Base-by-base conservation (phyloP, 177 flowering plant species). In the Vitis hybrid region DNA sequence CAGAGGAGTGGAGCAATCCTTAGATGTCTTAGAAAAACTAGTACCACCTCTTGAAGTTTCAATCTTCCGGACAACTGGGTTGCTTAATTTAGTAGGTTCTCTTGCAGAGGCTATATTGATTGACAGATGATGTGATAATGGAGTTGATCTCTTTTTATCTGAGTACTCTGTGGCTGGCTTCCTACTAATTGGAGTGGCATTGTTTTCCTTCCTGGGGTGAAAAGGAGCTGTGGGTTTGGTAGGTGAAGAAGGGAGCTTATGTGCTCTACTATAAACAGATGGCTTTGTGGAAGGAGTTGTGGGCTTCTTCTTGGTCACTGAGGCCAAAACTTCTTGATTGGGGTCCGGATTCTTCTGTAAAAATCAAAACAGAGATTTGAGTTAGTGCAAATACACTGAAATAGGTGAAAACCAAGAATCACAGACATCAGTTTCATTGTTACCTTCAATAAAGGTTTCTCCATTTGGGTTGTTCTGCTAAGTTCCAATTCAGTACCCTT, bases 111-210 rank as follows among this genome's bases (percentile, higher is more conserved):
- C 66, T 58, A 81, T 82, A 80, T 69, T 80, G 69, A 83, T 76
- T 2, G 90, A 86, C 87, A 78, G 79, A 51, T 81, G 82, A 70
- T 80, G 78, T 18, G 87, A 78, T 70, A 73, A 85, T 54, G 86
- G 81, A 39, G 82, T 79, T 51, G 84, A 64, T 78, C 75, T 79
- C 68, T 67, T 82, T 56, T 73, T 86, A 51, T 82, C 81, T 26
- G 56, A 19, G 0, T 39, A 57, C 8, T 78, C 81, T 56, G 49
- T 34, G 14, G 58, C 64, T 18, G 76, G 50, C 64, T 79, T 79
- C 66, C 49, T 78, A 34, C 26, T 62, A 52, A 62, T 60, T 50
- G 87, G 84, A 64, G 84, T 81, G 56, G 69, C 66, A 79, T 13
- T 68, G 30, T 54, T 69, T 51, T 75, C 79, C 58, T 70, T 76